Conservation (phyloP, 1,284 basidiomycete genomes). For the Rhodotorula sp. region DNA sequence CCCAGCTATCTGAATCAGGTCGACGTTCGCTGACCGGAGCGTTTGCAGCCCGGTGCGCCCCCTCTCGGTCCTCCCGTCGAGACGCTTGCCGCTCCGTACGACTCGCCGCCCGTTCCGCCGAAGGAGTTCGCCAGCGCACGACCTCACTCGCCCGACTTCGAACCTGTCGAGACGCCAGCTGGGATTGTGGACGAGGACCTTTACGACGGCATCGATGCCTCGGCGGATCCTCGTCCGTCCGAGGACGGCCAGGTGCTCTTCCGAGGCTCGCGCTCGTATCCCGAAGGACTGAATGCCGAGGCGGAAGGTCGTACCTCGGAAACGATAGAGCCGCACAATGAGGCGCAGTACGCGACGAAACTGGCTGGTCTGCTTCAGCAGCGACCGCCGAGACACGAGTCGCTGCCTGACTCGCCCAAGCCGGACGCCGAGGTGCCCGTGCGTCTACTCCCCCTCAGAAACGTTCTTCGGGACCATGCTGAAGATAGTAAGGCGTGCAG, state of each 20-base stretch:
- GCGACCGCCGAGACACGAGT: constrained; percentile 9
- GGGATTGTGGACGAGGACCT: constrained; percentile 8
- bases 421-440: constrained; percentile 31
- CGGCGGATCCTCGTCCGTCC: too few species aligned
- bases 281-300: neutral
- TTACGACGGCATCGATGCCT: constrained; percentile 28
- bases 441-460: neutral
- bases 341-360: neutral
- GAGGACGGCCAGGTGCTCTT: constrained; percentile 24
- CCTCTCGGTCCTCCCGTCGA: constrained; percentile 10
- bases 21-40: too few species aligned
- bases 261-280: constrained; percentile 16
- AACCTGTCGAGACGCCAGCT: neutral
- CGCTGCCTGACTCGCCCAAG: constrained; percentile 25
- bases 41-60: neutral
- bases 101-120: constrained; percentile 12
- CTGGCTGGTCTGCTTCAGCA: neutral
- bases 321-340: too few species aligned
- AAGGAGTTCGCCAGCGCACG: neutral
- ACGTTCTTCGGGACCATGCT: neutral
- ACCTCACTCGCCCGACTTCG: neutral
- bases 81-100: neutral
- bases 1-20: neutral
- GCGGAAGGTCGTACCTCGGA: neutral
- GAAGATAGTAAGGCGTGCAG: constrained; percentile 2